These are phyloP conservation scores for Takakia lepidozioides DNA, from an alignment of 225 moss, liverwort and hornwort species.

Conservation along the genomic window DNA sequence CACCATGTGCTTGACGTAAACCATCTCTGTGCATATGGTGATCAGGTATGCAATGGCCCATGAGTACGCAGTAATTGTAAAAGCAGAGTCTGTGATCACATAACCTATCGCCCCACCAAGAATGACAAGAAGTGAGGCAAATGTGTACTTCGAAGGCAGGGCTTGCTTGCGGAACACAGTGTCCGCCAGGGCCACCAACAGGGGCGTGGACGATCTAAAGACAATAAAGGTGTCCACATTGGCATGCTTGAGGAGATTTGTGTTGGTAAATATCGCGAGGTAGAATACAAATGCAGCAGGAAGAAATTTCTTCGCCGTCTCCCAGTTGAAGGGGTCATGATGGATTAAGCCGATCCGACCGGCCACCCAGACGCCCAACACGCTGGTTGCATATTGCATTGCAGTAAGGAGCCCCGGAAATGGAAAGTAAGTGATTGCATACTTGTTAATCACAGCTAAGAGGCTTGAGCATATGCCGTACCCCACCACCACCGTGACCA, in stretches of 20 bases:
- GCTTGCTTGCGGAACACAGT: conserved; percentile 45
- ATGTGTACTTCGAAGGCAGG: conserved; percentile 33
- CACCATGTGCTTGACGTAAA: conserved; percentile 67
- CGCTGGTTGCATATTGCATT: conserved; percentile 50
- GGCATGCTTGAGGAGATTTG: conserved; percentile 56
- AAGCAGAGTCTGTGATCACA: conserved; percentile 43
- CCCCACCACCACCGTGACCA: conserved; percentile 37
- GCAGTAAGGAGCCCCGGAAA: conserved; percentile 53
- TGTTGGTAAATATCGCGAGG: conserved; percentile 62
- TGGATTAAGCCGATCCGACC: conserved; percentile 25
- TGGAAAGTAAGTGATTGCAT: conserved; percentile 58
- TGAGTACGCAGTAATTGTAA: conserved; percentile 42
- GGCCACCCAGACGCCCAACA: conserved; percentile 29
- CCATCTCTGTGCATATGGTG: conserved; percentile 54
- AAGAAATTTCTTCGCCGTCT: conserved; percentile 38
- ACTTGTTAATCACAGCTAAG: conserved; percentile 60
- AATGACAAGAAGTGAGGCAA: conserved; percentile 38
- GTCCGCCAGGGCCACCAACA: conserved; percentile 53
- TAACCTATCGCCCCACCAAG: conserved; percentile 52
- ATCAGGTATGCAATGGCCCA: conserved; percentile 56
- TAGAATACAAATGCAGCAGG: conserved; percentile 61
- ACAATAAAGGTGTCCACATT: conserved; percentile 67
- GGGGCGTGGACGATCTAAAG: conserved; percentile 53
- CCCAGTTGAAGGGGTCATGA: conserved; percentile 35
- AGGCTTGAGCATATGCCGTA: conserved; percentile 51